These are phyloP conservation scores for Capronia coronata DNA, from an alignment of 2,329 filamentous ascomycete genomes.

Conservation along the genomic window DNA sequence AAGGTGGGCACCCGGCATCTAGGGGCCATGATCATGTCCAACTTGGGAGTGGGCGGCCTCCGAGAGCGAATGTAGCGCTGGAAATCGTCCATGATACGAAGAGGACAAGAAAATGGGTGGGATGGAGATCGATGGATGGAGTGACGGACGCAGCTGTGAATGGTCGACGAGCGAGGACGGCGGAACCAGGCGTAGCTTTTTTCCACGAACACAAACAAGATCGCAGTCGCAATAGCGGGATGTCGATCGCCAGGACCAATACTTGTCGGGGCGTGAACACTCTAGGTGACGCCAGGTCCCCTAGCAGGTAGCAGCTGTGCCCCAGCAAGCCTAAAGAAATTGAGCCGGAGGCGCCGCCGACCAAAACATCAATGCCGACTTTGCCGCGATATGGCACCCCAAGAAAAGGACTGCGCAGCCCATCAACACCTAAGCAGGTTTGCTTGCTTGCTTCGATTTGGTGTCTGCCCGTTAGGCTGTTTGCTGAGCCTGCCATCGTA, in stretches of 20 bases:
- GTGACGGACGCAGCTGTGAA: not conserved
- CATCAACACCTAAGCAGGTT: not conserved
- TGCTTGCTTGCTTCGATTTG: not conserved
- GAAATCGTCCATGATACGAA: not conserved
- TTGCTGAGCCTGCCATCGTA: not conserved
- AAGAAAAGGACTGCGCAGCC: not conserved
- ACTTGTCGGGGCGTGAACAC: not conserved
- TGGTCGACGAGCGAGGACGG: slow-evolving; percentile 4
- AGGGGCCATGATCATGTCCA: not conserved
- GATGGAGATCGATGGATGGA: slow-evolving; percentile 2
- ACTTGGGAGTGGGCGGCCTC: slow-evolving; percentile 7
- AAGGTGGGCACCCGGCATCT: not conserved
- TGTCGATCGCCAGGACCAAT: slow-evolving; percentile 15
- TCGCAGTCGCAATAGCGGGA: not conserved
- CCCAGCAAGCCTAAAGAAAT: no score
- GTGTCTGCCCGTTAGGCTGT: not conserved
- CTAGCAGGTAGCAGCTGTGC: not conserved
- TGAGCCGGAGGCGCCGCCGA: not conserved
- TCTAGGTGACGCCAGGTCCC: not conserved
- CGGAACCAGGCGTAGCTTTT: slow-evolving; percentile 17
- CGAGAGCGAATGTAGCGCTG: slow-evolving; percentile 5
- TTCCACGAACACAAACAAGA: not conserved
- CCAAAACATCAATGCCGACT: slow-evolving; percentile 10
- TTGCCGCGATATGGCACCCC: slow-evolving; percentile 17
- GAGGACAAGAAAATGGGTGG: not conserved